Conservation (phyloP, 495 filamentous ascomycete species). For the Parmelia sp. region DNA sequence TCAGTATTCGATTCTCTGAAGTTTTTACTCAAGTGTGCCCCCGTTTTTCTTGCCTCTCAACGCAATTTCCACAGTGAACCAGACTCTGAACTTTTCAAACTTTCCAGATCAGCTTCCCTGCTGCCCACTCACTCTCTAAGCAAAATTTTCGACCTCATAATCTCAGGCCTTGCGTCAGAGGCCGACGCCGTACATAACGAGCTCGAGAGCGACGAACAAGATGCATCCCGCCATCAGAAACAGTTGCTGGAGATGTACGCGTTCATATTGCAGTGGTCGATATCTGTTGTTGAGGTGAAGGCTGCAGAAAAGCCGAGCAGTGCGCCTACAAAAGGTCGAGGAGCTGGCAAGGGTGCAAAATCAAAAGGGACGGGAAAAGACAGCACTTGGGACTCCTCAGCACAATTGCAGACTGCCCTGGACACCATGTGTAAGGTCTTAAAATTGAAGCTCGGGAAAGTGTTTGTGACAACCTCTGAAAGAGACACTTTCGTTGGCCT, state of each 20-base stretch:
- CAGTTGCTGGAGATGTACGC: constrained; percentile 88
- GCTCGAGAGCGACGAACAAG: constrained; percentile 85
- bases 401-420: constrained; percentile 79
- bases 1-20: constrained; percentile 86
- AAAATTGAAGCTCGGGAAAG: constrained; percentile 82
- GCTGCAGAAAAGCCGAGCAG: constrained; percentile 76
- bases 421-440: constrained; percentile 94
- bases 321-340: constrained; percentile 58
- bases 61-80: constrained; percentile 35
- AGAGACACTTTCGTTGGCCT: constrained; percentile 89
- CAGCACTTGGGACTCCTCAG: constrained; percentile 77
- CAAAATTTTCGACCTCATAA: constrained; percentile 88
- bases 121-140: constrained; percentile 75
- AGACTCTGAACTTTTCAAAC: constrained; percentile 62
- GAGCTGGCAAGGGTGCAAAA: constrained; percentile 70
- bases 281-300: constrained; percentile 87
- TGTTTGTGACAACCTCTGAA: constrained; percentile 95
- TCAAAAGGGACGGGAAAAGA: constrained; percentile 62
- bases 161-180: constrained; percentile 89
- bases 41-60: constrained; percentile 49
- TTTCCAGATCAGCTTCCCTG: constrained; percentile 70
- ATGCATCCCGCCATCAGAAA: constrained; percentile 77
- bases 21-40: constrained; percentile 91
- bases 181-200: constrained; percentile 81
- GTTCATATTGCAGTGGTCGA: constrained; percentile 90